A percentile compares a stretch with the other conserved stretches of the same genome.
phyloP scores from a whole-genome alignment of 768 basidiomycete genomes.

The Tephrocybe sp. region DNA sequence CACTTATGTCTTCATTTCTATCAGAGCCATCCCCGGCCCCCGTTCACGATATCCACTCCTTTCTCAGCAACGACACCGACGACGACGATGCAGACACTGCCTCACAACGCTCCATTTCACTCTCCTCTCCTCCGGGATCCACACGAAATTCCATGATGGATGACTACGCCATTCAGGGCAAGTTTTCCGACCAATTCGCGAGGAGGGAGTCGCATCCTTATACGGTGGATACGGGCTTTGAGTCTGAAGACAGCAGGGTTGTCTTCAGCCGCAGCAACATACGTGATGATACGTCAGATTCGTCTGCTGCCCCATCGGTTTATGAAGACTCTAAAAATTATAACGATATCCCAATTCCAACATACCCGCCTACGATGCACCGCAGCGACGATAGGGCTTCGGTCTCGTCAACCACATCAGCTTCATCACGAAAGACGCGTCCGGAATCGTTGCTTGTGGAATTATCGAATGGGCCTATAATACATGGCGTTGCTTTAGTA shows the following conservation, averaged over 20 bases:
- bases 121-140: conserved; percentile 62
- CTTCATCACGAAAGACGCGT: conserved; percentile 65
- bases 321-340: conserved; percentile 34
- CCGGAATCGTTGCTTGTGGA: conserved; percentile 78
- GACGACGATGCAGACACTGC: conserved; percentile 73
- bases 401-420: conserved; percentile 61
- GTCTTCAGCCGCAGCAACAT: conserved; percentile 40
- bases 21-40: conserved; percentile 31
- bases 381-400: conserved; percentile 49
- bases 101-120: conserved; percentile 73
- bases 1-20: conserved; percentile 23
- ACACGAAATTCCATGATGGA: conserved; percentile 36
- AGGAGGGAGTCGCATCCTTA: conserved; percentile 43
- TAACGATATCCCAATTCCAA: conserved; percentile 32
- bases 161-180: conserved; percentile 14
- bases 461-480: conserved; percentile 54
- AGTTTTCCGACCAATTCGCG: conserved; percentile 23
- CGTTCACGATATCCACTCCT: conserved; percentile 24
- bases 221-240: conserved; percentile 52
- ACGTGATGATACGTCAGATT: conserved; percentile 45
- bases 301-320: conserved; percentile 49
- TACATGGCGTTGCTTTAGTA: conserved; percentile 87
- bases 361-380: conserved; percentile 58
- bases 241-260: conserved; percentile 55
- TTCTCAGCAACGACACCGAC: conserved; percentile 29